Evolutionary conservation across 257 asterid species (phyloP).

Genomic region (Henckelia pumila): DNA sequence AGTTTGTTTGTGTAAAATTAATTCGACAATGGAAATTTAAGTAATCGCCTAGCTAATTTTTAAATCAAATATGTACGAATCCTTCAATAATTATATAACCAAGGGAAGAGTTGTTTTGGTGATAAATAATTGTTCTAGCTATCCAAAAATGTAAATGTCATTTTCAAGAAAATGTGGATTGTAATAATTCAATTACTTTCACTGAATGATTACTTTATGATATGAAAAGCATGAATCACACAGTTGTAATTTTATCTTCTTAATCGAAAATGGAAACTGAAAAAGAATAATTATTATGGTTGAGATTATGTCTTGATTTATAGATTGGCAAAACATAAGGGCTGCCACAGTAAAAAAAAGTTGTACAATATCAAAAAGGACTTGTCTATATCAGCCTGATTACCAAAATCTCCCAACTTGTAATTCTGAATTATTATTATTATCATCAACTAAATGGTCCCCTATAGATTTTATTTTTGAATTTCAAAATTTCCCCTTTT

Average conservation of each 20-base stretch:
- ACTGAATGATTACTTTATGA: not conserved
- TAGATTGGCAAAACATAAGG: not conserved
- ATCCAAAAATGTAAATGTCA: not conserved
- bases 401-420: conserved; percentile 13
- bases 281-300: too few relatives aligned
- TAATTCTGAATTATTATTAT: conserved; percentile 17
- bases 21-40: too few relatives aligned
- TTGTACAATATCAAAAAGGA: conserved; percentile 32
- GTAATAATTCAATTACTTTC: too few relatives aligned
- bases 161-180: not conserved
- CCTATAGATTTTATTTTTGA: not conserved
- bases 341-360: not conserved
- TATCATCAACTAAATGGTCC: conserved; percentile 16
- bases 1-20: too few relatives aligned
- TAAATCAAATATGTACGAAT: too few relatives aligned
- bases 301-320: too few relatives aligned
- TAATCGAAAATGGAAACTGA: not conserved
- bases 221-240: too few relatives aligned
- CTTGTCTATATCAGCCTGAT: conserved; percentile 30
- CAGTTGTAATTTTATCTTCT: not conserved
- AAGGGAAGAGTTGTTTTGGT: too few relatives aligned
- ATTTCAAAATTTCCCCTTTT: not conserved
- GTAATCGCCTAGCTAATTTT: too few relatives aligned
- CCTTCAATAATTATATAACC: too few relatives aligned
- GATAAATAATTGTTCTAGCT: too few relatives aligned